Conservation (phyloP, 768 basidiomycete species). For the Gelatoporia subvermispora region DNA sequence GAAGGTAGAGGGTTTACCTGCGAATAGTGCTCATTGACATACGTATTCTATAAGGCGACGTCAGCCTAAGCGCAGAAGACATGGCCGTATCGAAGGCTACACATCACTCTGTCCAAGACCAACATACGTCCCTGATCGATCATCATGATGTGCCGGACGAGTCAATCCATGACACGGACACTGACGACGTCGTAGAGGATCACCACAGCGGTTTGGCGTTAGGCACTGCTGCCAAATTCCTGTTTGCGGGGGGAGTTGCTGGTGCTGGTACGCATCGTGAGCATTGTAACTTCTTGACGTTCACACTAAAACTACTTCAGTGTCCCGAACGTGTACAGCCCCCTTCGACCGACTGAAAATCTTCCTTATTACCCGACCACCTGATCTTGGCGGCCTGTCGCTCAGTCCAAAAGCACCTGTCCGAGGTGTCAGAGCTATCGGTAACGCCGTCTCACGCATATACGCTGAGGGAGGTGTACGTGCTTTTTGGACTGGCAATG, state of each 20-base stretch:
- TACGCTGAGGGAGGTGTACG: slow-evolving; percentile 86
- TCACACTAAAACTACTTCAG: slow-evolving; percentile 38
- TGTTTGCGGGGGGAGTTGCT: slow-evolving; percentile 90
- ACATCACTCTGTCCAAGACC: slow-evolving; percentile 3
- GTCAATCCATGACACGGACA: slow-evolving; percentile 32
- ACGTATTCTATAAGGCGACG: slow-evolving; percentile 52
- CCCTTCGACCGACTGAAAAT: slow-evolving; percentile 97
- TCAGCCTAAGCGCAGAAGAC: slow-evolving; percentile 73
- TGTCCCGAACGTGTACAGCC: slow-evolving; percentile 93
- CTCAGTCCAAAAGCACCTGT: slow-evolving; percentile 39
- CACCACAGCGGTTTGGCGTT: slow-evolving; percentile 59
- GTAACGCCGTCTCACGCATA: slow-evolving; percentile 70
- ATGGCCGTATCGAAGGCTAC: slow-evolving; percentile 32
- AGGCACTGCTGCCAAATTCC: slow-evolving; percentile 77
- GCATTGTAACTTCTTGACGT: slow-evolving; percentile 2
- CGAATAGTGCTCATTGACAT: neutral
- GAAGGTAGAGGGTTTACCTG: slow-evolving; percentile 54
- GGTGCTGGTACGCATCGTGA: slow-evolving; percentile 72
- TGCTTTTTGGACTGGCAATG: slow-evolving; percentile 98
- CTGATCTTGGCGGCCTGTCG: slow-evolving; percentile 59
- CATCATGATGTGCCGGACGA: slow-evolving; percentile 18
- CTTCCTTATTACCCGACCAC: slow-evolving; percentile 88
- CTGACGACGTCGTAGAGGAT: slow-evolving; percentile 51
- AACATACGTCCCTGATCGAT: slow-evolving; percentile 8
- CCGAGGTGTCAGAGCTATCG: slow-evolving; percentile 61